phyloP scores from a whole-genome alignment of 1,139 yeast genomes.

The Geotrichum cucujoidarum region DNA sequence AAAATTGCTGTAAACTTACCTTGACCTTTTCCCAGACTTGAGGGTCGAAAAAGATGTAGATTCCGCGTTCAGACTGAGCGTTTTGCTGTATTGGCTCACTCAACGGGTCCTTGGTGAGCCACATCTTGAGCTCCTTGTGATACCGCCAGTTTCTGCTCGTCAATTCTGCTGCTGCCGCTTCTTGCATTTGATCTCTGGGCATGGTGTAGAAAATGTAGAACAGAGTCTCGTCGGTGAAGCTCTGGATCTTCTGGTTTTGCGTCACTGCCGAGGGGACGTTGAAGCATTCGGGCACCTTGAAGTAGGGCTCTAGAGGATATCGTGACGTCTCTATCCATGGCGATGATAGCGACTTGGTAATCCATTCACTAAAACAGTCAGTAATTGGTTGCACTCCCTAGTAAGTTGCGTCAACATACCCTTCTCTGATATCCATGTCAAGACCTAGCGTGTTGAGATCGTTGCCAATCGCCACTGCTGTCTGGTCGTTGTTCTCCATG shows the following conservation, averaged over 20 bases:
- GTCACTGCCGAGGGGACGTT: constrained; percentile 49
- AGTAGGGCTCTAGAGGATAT: constrained; percentile 86
- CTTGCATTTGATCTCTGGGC: constrained; percentile 91
- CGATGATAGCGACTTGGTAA: constrained; percentile 72
- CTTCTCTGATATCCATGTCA: constrained; percentile 45
- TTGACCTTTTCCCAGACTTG: constrained; percentile 94
- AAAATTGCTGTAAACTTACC: constrained; percentile 14
- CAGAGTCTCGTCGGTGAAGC: constrained; percentile 85
- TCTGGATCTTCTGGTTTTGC: constrained; percentile 65
- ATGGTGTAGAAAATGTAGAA: constrained; percentile 91
- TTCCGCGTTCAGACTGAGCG: constrained; percentile 85
- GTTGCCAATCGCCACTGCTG: constrained; percentile 75
- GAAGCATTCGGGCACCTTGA: constrained; percentile 55
- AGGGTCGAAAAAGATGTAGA: constrained; percentile 95
- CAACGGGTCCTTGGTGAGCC: constrained; percentile 92
- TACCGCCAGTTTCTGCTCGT: constrained; percentile 90
- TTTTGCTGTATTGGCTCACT: constrained; percentile 87
- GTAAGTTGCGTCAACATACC: no score
- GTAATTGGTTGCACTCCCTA: neutral
- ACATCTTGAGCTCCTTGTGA: constrained; percentile 90
- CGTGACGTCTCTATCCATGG: constrained; percentile 94
- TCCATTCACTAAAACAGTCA: constrained; percentile 39
- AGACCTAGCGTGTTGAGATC: constrained; percentile 74
- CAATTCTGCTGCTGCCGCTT: constrained; percentile 86
- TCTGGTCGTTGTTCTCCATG: constrained; percentile 62